phyloP scores from a whole-genome alignment of 768 basidiomycete species.

The Serendipita sp. region DNA sequence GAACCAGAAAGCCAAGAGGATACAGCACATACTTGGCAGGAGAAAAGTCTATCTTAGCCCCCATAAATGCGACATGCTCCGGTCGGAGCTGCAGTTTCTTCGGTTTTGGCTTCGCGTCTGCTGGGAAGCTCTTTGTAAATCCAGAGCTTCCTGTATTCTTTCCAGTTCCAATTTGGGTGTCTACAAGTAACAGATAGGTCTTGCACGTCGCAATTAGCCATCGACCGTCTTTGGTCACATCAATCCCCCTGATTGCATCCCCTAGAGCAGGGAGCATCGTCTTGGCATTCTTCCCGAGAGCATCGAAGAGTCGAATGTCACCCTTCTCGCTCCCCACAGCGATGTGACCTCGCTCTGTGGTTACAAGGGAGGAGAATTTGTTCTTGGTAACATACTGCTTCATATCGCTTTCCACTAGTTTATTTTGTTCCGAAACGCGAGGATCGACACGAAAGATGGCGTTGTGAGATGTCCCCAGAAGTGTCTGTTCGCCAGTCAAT shows the following conservation, averaged over 20 bases:
- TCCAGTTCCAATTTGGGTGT: slow-evolving; percentile 86
- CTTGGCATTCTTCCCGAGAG: slow-evolving; percentile 97
- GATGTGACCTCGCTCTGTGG: slow-evolving; percentile 71
- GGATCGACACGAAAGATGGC: slow-evolving; percentile 97
- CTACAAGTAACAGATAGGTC: slow-evolving; percentile 85
- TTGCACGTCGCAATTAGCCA: slow-evolving; percentile 93
- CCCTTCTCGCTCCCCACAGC: slow-evolving; percentile 95
- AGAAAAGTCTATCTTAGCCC: slow-evolving; percentile 68
- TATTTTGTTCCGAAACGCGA: slow-evolving; percentile 67
- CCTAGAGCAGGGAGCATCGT: slow-evolving; percentile 90
- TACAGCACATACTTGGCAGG: slow-evolving; percentile 57
- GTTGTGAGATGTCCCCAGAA: slow-evolving; percentile 87
- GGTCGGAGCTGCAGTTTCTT: slow-evolving; percentile 70
- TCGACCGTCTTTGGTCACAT: slow-evolving; percentile 84
- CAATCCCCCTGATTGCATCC: slow-evolving; percentile 87
- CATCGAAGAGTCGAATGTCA: slow-evolving; percentile 86
- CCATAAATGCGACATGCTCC: slow-evolving; percentile 93
- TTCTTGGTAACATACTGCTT: slow-evolving; percentile 95
- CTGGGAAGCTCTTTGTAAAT: slow-evolving; percentile 92
- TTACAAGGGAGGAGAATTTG: slow-evolving; percentile 82
- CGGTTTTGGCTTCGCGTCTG: slow-evolving; percentile 81
- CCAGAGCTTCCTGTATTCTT: slow-evolving; percentile 67
- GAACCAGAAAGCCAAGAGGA: slow-evolving; percentile 3
- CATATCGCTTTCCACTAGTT: slow-evolving; percentile 86
- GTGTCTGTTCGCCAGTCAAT: slow-evolving; percentile 79